Evolutionary conservation across 768 basidiomycete species (phyloP), one percentile per base, ranked within the genome.

Genomic region (Polyporus arcularius): DNA sequence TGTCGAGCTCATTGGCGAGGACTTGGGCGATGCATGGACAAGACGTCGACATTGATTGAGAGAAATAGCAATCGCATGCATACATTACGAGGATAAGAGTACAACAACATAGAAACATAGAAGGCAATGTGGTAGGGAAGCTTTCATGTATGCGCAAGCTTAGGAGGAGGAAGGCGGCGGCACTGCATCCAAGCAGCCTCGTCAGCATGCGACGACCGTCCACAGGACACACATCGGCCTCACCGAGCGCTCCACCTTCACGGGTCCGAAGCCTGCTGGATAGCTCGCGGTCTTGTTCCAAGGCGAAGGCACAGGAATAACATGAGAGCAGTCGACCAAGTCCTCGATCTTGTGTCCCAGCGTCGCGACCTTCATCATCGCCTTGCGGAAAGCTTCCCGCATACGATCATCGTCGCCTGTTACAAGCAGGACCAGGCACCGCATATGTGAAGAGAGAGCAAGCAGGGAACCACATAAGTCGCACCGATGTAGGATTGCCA

Each of bases 401-500:
- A 62, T 35, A 3, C 31, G 40, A 9, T 55, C 40, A n/a, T 48
- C 43, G 10, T 61, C 14, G 7, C 28, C 60, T 61, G 32, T 12
- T 26, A 11, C 21, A 38, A 14, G 18, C 12, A 53, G 38, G 11
- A 16, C 28, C 30, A 41, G 15, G 26, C 4, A 28, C 21, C 7
- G 4, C 15, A n/a, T 6, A 18, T 18, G 48, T 49, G 30, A 39
- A 16, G 35, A 21, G 18, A 39, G 18, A 42, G 40, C 6, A 14
- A 46, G 26, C 28, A 14, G 21, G 12, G 26, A 48, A 14, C 11
- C 18, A 26, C 21, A 26, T 4, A 47, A 35, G 10, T 11, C 60
- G 39, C 32, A 58, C 63, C 55, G 32, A 63, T 58, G 55, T 62
- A 68, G 14, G 53, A 58, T 40, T 61, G 63, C 68, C 65, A 67